Conservation (phyloP, 2,329 filamentous ascomycete genomes). For the Trichophyton verrucosum region DNA sequence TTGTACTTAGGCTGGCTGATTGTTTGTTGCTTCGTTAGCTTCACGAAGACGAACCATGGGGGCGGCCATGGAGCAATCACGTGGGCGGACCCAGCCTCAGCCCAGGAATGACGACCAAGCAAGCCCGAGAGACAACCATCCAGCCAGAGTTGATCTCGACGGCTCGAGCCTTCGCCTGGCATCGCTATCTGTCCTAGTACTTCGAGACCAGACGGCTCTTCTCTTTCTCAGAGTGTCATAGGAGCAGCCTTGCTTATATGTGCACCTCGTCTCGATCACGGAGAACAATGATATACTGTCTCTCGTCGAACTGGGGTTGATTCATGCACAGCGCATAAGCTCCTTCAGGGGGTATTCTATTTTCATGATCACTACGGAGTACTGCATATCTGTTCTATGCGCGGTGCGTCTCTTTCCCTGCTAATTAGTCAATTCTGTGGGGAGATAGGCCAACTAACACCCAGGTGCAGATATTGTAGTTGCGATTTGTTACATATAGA, state of each 20-base stretch:
- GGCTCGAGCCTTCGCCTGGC: background rate
- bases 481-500: background rate
- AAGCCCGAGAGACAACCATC: too few species aligned
- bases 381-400: background rate
- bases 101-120: too few species aligned
- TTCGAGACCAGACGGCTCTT: background rate
- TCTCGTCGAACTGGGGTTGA: background rate
- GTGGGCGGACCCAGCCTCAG: too few species aligned
- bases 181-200: too few species aligned
- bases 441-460: background rate
- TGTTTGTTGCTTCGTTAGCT: too few species aligned
- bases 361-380: background rate
- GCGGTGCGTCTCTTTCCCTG: background rate
- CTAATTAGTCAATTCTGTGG: background rate
- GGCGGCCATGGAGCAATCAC: too few species aligned
- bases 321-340: background rate
- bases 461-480: background rate
- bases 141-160: background rate
- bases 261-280: background rate
- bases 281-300: background rate
- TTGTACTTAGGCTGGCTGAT: too few species aligned
- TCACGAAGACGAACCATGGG: too few species aligned
- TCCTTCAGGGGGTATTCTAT: slow-evolving; percentile 9
- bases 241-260: background rate
- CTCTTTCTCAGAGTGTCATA: background rate